These are phyloP conservation scores for Ephemerocybe angulata DNA, from an alignment of 768 basidiomycete species.

Conservation along the genomic window DNA sequence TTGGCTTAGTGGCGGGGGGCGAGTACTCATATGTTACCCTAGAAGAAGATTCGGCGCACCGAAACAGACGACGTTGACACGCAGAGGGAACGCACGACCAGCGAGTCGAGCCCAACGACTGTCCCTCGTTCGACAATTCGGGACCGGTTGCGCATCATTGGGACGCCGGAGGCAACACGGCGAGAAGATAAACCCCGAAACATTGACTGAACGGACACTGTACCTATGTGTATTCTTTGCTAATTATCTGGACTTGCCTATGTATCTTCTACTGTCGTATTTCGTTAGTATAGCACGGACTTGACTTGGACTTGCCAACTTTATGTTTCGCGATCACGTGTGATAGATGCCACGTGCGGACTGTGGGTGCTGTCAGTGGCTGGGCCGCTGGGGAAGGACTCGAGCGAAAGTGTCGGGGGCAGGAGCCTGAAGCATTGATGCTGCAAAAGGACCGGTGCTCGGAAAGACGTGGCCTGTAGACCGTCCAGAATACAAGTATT, in stretches of 20 bases:
- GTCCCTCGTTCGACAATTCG: conserved; percentile 29
- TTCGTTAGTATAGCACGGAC: not conserved
- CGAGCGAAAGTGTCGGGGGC: not conserved
- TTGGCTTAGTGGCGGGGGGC: conserved; percentile 3
- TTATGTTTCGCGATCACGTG: conserved; percentile 26
- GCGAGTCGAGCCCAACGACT: conserved; percentile 12
- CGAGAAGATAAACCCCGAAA: conserved; percentile 35
- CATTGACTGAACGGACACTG: conserved; percentile 24
- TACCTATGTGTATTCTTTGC: not conserved
- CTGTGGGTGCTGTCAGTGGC: not conserved
- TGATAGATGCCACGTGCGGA: conserved; percentile 15
- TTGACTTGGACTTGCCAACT: not conserved
- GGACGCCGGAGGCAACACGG: conserved; percentile 36
- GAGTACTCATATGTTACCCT: conserved; percentile 5
- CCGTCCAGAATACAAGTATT: not conserved
- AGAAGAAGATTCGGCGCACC: conserved; percentile 14
- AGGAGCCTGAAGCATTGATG: not conserved
- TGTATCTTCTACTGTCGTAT: not conserved
- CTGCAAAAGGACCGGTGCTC: not conserved
- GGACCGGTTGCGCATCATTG: conserved; percentile 29
- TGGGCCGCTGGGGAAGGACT: not conserved
- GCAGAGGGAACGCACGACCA: conserved; percentile 3
- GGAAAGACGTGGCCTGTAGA: not conserved
- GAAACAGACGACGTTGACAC: conserved; percentile 13
- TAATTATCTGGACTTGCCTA: not conserved